Percentiles rank a stretch among this genome's conserved stretches.
Evolutionary conservation across 306 rosid genomes (phyloP).

Genomic region (Datisca glomerata): DNA sequence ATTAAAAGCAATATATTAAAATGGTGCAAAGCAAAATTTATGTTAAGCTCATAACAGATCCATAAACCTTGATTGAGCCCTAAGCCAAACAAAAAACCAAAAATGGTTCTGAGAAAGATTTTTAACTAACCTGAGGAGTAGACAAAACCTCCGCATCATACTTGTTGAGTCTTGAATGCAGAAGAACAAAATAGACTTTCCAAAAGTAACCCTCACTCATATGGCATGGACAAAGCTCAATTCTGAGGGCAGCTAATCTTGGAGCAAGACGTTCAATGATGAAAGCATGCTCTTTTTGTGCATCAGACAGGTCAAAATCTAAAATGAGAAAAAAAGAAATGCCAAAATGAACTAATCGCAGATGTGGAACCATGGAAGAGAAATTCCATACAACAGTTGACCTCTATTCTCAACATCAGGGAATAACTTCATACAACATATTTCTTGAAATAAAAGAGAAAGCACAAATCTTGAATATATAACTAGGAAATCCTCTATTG

Average conservation of each 20-base stretch:
- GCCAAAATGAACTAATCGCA: slow-evolving; percentile 1
- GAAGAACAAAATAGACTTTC: background rate
- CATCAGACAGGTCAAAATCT: slow-evolving; percentile 84
- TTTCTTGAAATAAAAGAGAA: too few species aligned
- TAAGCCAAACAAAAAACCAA: too few species aligned
- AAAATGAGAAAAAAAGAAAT: slow-evolving; percentile 15
- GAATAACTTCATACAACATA: too few species aligned
- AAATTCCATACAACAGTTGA: background rate
- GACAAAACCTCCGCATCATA: slow-evolving; percentile 73
- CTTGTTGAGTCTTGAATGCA: slow-evolving; percentile 82
- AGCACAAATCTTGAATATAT: too few species aligned
- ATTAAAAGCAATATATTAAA: too few species aligned
- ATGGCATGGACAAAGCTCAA: slow-evolving; percentile 90
- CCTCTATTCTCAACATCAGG: too few species aligned
- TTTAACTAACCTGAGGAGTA: slow-evolving; percentile 61
- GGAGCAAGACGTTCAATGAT: slow-evolving; percentile 69
- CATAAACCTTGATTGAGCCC: too few species aligned
- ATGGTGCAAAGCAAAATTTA: too few species aligned
- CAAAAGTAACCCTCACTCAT: slow-evolving; percentile 20
- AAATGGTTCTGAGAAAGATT: too few species aligned
- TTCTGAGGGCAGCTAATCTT: slow-evolving; percentile 87
- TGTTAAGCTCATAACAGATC: too few species aligned
- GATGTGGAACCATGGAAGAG: slow-evolving; percentile 3
- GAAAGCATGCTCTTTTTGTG: slow-evolving; percentile 61
- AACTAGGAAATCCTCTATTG: too few species aligned